phyloP scores from a whole-genome alignment of 192 early-diverging fungal genomes.

The Coemansia pectinata region DNA sequence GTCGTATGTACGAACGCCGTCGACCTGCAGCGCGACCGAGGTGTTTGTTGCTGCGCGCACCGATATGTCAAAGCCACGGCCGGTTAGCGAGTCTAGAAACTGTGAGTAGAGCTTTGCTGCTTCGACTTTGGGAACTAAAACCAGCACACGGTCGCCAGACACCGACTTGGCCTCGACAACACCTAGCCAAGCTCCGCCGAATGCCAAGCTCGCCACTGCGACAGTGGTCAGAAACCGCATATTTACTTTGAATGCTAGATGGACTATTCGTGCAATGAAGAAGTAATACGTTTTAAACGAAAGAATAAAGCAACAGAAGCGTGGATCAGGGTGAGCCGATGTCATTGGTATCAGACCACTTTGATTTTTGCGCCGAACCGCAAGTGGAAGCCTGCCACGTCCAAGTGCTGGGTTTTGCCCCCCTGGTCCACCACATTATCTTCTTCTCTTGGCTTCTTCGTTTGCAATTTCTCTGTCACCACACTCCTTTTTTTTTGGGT shows the following conservation, averaged over 20 bases:
- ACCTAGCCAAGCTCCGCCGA: slow-evolving; percentile 18
- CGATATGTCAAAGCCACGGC: slow-evolving; percentile 55
- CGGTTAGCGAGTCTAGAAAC: slow-evolving; percentile 61
- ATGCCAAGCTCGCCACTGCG: slow-evolving; percentile 8
- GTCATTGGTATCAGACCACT: background rate
- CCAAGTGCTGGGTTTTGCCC: background rate
- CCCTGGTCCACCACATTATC: background rate
- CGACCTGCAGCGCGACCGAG: slow-evolving; percentile 59
- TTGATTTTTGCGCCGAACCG: background rate
- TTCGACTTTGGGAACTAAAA: slow-evolving; percentile 63
- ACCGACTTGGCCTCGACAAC: slow-evolving; percentile 59
- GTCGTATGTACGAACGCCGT: slow-evolving; percentile 67
- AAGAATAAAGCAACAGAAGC: background rate
- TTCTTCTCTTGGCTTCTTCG: background rate
- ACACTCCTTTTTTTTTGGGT: background rate
- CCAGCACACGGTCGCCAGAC: slow-evolving; percentile 66
- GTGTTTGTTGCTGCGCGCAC: slow-evolving; percentile 59
- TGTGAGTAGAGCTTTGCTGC: slow-evolving; percentile 35
- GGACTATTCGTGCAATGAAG: background rate
- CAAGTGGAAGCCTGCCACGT: slow-evolving; percentile 3
- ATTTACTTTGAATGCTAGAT: slow-evolving; percentile 2
- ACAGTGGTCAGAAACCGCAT: slow-evolving; percentile 27
- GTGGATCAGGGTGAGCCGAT: background rate
- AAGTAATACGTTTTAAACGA: background rate
- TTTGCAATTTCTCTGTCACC: too few relatives aligned